Evolutionary conservation across 805 yeast species (phyloP), one percentile per base, ranked within the genome.

Genomic region (Candida silvatica): DNA sequence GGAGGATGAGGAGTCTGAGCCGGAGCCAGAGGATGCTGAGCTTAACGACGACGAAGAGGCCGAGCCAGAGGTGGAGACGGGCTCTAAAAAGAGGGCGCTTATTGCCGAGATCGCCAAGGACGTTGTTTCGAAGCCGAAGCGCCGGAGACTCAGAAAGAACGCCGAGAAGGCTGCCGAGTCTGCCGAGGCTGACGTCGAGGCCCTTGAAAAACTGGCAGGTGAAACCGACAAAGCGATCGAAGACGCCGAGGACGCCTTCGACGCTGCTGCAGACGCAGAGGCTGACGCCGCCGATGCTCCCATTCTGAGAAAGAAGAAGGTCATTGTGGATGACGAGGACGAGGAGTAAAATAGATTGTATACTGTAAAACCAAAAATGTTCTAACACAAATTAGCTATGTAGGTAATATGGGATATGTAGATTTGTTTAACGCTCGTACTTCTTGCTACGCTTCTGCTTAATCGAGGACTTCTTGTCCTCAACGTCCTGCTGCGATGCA

Each of bases 401-500:
- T n/a, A n/a, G n/a, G n/a, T n/a, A n/a, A n/a, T n/a, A n/a, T n/a
- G n/a, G n/a, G 9, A 23, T 23, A 12, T 12, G 12, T 12, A 12
- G 26, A 9, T 12, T 23, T 12, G 14, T 27, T 34, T 37, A 57
- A 34, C 43, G 54, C 44, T 57, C 61, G 32, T 38, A 58, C 35
- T 49, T 57, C 43, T 46, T 57, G 28, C 52, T 38, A 39, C 59
- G 52, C 34, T 51, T 51, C 12, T 53, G 53, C 33, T 44, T 56
- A 17, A 58, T 45, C 18, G 43, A 32, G 12, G 44, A 45, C 40
- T 55, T 58, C 29, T 46, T 41, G 5, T 56, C 47, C 48, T 66
- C 66, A 32, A 80, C 69, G 19, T 66, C 71, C 5, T 60, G 61
- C 56, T 69, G 71, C 54, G 63, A 62, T 12, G 94, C 86, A 49